A percentile compares a stretch with the other conserved stretches of the same genome.
Evolutionary conservation across 208 protist species (phyloP).

Genomic region (Leishmania turanica): DNA sequence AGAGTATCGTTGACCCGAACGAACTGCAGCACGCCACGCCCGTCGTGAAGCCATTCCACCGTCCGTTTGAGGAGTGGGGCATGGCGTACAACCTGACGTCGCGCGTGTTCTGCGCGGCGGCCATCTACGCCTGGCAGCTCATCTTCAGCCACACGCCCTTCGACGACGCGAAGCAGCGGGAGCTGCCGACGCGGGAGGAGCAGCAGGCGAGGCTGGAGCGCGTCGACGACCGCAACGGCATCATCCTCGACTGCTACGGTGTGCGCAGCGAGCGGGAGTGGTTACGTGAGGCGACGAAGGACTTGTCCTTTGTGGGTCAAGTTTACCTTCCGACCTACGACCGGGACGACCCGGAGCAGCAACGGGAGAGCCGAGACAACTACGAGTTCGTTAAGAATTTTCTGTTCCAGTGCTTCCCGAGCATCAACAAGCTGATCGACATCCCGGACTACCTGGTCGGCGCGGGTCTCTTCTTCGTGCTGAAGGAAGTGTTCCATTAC

Average conservation of each 20-base stretch:
- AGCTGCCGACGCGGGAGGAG: constrained; percentile 70
- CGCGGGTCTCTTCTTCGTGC: constrained; percentile 74
- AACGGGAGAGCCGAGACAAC: constrained; percentile 73
- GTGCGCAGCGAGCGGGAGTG: constrained; percentile 82
- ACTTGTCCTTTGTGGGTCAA: constrained; percentile 80
- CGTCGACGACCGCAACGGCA: constrained; percentile 84
- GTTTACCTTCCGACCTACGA: constrained; percentile 82
- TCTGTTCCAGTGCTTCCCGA: constrained; percentile 91
- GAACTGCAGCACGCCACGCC: constrained; percentile 56
- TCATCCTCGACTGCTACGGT: constrained; percentile 91
- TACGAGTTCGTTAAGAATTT: constrained; percentile 92
- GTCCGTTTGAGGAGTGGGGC: constrained; percentile 86
- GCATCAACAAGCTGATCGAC: constrained; percentile 59
- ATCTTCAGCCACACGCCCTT: constrained; percentile 92
- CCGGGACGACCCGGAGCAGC: constrained; percentile 73
- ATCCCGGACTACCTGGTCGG: constrained; percentile 80
- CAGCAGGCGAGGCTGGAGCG: constrained; percentile 67
- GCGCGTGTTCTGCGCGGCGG: constrained; percentile 74
- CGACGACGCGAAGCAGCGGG: constrained; percentile 88
- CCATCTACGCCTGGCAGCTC: constrained; percentile 91
- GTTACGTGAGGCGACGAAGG: constrained; percentile 84
- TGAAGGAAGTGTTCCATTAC: constrained; percentile 66
- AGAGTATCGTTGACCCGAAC: constrained; percentile 66
- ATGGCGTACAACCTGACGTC: constrained; percentile 55
- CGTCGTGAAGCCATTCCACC: constrained; percentile 53